Evolutionary conservation across 2,329 filamentous ascomycete species (phyloP), one percentile per base, ranked within the genome.

Genomic region (Geoglossum cookeanum): DNA sequence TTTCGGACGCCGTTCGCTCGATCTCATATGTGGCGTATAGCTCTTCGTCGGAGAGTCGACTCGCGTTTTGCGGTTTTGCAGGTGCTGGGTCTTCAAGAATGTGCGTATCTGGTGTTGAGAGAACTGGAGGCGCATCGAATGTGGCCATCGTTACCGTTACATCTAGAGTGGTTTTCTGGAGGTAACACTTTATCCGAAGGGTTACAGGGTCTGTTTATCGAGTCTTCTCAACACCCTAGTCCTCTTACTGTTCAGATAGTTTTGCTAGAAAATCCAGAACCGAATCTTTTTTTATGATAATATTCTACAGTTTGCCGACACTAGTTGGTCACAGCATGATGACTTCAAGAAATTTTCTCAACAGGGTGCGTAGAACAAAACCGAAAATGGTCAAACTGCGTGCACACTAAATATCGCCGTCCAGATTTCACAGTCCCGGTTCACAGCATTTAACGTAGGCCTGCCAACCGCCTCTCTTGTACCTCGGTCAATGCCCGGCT

Each of bases 401-500:
- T 44, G 1, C 29, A 6, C 30, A n/a, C 30, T 5, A 53, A 35
- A 33, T 32, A 33, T 32, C 15, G 4, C 8, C 27, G 15, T 15
- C 15, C 15, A 29, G 30, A n/a, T 33, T 32, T 32, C 48, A 33
- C 8, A 15, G 48, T 15, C 9, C 22, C 9, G 27, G 29, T 15
- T 15, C 42, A 22, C 13, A n/a, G 22, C 7, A 37, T 8, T 53
- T 33, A 53, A 37, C 49, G 49, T 9, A 37, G 22, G 30, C 89
- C 90, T 27, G 86, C 84, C 64, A 96, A 72, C 58, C 92, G 81
- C 63, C 92, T 80, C 65, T 84, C 81, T 74, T 96, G 92, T 33
- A 98, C 91, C 74, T 98, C 92, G 55, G 87, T 85, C 63, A 98
- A 74, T 4, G 92, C 92, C 69, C 89, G 84, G 67, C 84, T 89